Percentiles rank a stretch among this genome's conserved stretches.
phyloP scores from a whole-genome alignment of 148 eudicot genomes.

The Talinum fruticosum region DNA sequence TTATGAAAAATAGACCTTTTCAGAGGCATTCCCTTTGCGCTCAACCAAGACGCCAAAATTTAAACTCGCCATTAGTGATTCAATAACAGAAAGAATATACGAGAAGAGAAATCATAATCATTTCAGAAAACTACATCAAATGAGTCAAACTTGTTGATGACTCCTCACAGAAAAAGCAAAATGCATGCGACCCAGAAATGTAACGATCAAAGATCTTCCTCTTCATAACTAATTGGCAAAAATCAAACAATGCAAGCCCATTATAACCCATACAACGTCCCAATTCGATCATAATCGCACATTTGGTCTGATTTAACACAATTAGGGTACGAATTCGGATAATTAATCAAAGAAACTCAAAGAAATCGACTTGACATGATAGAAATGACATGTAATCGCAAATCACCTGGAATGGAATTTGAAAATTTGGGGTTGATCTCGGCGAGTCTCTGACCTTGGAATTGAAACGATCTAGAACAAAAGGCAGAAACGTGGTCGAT shows the following conservation, averaged over 20 bases:
- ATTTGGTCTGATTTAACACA: not conserved
- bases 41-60: not conserved
- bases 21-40: not conserved
- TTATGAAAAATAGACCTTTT: too few relatives aligned
- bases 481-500: not conserved
- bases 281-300: not conserved
- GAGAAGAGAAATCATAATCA: not conserved
- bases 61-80: not conserved
- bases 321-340: not conserved
- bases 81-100: not conserved
- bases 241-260: not conserved
- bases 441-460: not conserved
- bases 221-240: not conserved
- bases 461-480: constrained; percentile 3
- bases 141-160: not conserved
- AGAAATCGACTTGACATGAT: not conserved
- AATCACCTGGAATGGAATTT: constrained; percentile 6
- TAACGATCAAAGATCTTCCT: not conserved
- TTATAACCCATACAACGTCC: not conserved
- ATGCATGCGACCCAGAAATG: not conserved
- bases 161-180: not conserved
- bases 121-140: not conserved
- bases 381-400: not conserved
- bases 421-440: not conserved
- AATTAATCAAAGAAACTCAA: not conserved